Conservation (phyloP, 208 protist genomes). For the Acanthamoeba castellanii region DNA sequence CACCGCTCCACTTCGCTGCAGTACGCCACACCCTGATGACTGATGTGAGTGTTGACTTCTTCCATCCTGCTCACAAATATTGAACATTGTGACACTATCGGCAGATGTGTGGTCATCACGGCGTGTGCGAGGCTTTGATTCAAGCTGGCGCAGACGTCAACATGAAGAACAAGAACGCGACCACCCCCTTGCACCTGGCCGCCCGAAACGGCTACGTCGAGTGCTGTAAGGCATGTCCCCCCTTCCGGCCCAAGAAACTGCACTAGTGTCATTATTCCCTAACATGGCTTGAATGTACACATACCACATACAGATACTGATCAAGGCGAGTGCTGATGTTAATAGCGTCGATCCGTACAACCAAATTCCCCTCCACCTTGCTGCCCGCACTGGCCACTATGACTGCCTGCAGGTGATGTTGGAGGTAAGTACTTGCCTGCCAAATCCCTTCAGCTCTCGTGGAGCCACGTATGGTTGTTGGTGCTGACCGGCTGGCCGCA, state of each 20-base stretch:
- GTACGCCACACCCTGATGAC: not conserved
- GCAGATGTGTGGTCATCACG: constrained; percentile 72
- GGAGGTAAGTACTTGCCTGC: not conserved
- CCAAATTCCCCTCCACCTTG: constrained; percentile 65
- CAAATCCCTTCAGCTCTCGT: not conserved
- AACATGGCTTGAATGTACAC: not conserved
- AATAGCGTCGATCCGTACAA: constrained; percentile 46
- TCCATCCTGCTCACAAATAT: no score
- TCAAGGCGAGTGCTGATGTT: constrained; percentile 57
- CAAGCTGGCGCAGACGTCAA: constrained; percentile 17
- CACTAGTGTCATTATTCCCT: no score
- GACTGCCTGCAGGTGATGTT: constrained; percentile 68
- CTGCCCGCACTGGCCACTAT: constrained; percentile 39
- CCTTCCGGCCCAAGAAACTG: not conserved
- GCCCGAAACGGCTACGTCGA: constrained; percentile 64
- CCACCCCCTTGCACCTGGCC: constrained; percentile 51
- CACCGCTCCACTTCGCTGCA: constrained; percentile 70
- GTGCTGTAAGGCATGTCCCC: constrained; percentile 33
- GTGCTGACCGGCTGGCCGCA: not conserved
- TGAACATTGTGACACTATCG: not conserved
- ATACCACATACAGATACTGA: not conserved
- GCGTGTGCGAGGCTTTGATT: constrained; percentile 7
- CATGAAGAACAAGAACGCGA: constrained; percentile 64
- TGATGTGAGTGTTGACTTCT: not conserved
- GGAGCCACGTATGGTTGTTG: no score